A percentile compares a stretch with the other conserved stretches of the same genome.
Evolutionary conservation across 805 yeast genomes (phyloP).

Genomic region (Tetrapisispora arboricola): DNA sequence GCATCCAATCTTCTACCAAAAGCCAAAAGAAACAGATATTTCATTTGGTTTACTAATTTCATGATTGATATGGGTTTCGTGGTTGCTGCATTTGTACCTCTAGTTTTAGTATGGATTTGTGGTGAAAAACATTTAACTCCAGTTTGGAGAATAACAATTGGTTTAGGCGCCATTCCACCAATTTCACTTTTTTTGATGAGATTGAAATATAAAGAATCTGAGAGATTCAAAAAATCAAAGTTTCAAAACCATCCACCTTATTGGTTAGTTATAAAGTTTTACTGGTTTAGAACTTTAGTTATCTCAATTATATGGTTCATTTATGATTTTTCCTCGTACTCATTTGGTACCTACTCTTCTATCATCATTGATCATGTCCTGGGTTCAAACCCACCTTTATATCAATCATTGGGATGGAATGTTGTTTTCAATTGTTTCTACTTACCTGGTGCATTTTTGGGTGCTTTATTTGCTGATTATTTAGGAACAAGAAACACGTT

Average conservation of each 20-base stretch:
- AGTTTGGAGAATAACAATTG: conserved; percentile 88
- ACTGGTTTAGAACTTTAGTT: conserved; percentile 68
- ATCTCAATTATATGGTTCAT: conserved; percentile 82
- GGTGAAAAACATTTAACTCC: conserved; percentile 57
- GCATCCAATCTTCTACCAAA: conserved; percentile 68
- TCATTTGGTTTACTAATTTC: conserved; percentile 77
- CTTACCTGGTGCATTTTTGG: conserved; percentile 80
- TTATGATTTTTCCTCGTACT: conserved; percentile 80
- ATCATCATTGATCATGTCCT: conserved; percentile 52
- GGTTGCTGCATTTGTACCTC: conserved; percentile 70
- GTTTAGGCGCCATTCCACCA: conserved; percentile 86
- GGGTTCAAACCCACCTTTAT: conserved; percentile 48
- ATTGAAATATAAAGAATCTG: conserved; percentile 63
- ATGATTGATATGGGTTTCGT: conserved; percentile 88
- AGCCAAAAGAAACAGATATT: conserved; percentile 84
- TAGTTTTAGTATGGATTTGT: conserved; percentile 79
- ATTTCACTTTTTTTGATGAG: conserved; percentile 67
- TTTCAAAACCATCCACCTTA: conserved; percentile 62
- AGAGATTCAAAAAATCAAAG: conserved; percentile 57
- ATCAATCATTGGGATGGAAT: conserved; percentile 84
- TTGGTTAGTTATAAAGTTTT: conserved; percentile 58
- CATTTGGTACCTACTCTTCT: conserved; percentile 78
- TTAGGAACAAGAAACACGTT: conserved; percentile 85
- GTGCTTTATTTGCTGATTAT: conserved; percentile 79
- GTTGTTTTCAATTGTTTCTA: conserved; percentile 80